These are phyloP conservation scores for Pyrus hybrid DNA, from an alignment of 331 rosid genomes.

Conservation along the genomic window DNA sequence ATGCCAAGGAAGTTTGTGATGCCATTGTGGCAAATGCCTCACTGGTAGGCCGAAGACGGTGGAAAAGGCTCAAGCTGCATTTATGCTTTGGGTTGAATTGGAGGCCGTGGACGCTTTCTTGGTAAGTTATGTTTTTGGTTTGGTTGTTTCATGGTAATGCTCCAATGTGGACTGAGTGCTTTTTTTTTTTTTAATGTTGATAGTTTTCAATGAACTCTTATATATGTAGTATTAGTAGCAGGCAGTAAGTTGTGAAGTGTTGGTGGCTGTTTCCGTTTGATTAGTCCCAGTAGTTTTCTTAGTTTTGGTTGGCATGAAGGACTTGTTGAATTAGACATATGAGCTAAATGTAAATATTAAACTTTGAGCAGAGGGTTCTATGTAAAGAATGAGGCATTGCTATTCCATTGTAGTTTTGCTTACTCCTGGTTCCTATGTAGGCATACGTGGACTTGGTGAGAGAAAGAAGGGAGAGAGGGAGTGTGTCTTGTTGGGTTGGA, in stretches of 20 bases:
- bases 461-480: neutral
- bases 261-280: neutral
- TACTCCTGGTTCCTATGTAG: neutral
- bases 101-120: constrained; percentile 92
- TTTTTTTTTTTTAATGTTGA: neutral
- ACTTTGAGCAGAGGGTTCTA: neutral
- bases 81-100: constrained; percentile 94
- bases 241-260: neutral
- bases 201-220: neutral
- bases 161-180: neutral
- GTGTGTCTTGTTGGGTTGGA: neutral
- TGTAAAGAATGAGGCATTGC: neutral
- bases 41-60: constrained; percentile 98
- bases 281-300: neutral
- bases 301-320: neutral
- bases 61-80: constrained; percentile 93
- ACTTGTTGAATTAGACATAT: neutral
- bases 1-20: constrained; percentile 86
- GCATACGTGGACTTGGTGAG: neutral
- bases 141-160: neutral
- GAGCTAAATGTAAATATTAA: neutral
- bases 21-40: constrained; percentile 90
- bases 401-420: neutral
- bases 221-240: neutral
- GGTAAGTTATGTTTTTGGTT: constrained; percentile 36